Base-by-base conservation (phyloP, 345 rosid genomes). In the Sonneratia caseolaris region DNA sequence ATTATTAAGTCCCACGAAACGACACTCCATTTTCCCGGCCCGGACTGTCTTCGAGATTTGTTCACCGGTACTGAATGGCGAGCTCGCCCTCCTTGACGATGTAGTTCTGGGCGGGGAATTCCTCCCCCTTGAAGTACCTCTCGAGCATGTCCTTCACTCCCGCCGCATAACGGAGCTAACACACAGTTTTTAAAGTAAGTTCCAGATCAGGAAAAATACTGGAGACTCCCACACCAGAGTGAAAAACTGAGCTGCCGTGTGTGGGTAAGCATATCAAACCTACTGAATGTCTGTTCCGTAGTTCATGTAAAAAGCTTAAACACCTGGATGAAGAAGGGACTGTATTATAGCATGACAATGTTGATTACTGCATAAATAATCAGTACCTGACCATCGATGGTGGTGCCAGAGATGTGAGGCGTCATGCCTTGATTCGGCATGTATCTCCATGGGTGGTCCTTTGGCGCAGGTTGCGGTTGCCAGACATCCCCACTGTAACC, bases 371-470 rank as follows among this genome's bases (percentile, higher is more conserved):
- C 37, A 24, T 12, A 62, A 4, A 3, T 37, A 32, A 32, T 45
- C 48, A 10, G 70, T 79, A 93, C 98, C 87, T 91, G 98, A 40
- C 79, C 97, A 80, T 94, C 99, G 19, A 94, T 91, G 73, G 99
- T 91, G 78, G 97, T 94, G 56, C 99, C 99, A 27, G 99, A 94
- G 70, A 91, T 82, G 82, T 94, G 97, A 76, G 97, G 99, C 4
- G 97, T 94, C 99, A 94, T 94, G 37, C 97, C 97, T 4, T 94
- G 99, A 83, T 94, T 90, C 51, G 97, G 96, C 97, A 94, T 94
- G 83, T 88, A 89, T 35, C 98, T 94, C 99, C 99, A 94, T 32
- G 97, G 99, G 62, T 94, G 98, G 76, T 94, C 95, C 81, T 90
- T 91, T 19, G 98, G 96, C 69, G 98, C 96, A 22, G 97, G 97